Base-by-base conservation (phyloP, 129 eudicot species). In the Pulicaria dysenterica region DNA sequence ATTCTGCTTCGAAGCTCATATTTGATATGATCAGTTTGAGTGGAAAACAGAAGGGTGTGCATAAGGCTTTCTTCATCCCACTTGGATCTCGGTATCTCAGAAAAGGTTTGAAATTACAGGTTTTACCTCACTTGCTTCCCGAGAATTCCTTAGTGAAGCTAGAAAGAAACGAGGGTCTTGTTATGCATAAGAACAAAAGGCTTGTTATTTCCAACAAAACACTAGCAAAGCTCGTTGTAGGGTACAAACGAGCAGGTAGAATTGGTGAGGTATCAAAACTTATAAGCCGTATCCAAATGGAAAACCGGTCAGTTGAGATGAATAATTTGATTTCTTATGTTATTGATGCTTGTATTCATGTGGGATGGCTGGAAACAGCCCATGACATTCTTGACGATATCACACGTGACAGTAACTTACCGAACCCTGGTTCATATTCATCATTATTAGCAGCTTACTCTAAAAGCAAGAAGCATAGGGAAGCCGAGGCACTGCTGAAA, bases 301-400 rank as follows among this genome's bases (percentile, higher is more conserved):
- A 49, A 66, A 63, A 44, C 14, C 67, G 43, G 37, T 46, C 65
- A 4, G 17, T 51, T 36, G 78, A 70, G 48, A 78, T 71, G 61
- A 64, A 75, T 1, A 69, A 75, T 74, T 31, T 84, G 14, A 87
- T 75, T 69, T 58, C 58, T 68, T 77, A 83, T 60, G 96, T 94
- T 11, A 60, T 90, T 66, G 86, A 83, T 50, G 89, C 96, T 36
- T 90, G 96, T 78, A 84, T 90, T 49, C 74, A 79, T 55, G 47
- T 88, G 70, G 99, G 99, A 37, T 90, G 95, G 92, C 65, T 92
- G 41, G 93, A 90, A 71, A 94, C 85, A 3, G 93, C 97, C 8
- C 98, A 94, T 77, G 98, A 94, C 81, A 86, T 90, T 64, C 40
- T 94, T 41, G 98, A 94, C 66, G 98, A 94, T 64, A 66, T 86